phyloP scores from a whole-genome alignment of 257 asterid species.

The Ophiorrhiza pumila region DNA sequence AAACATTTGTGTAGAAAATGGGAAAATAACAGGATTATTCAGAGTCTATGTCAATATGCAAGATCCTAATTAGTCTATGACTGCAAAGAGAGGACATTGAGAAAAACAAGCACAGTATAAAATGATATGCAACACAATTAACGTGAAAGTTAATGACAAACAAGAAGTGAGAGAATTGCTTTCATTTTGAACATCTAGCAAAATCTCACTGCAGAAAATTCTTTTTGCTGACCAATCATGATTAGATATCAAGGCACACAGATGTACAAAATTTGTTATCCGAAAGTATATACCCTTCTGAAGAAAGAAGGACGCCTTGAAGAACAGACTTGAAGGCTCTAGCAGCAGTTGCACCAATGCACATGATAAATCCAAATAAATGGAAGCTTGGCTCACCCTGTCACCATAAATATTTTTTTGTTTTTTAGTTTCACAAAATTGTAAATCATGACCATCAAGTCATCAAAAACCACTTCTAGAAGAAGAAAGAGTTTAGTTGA shows the following conservation, averaged over 20 bases:
- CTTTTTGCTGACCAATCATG: neutral
- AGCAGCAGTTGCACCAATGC: constrained; percentile 92
- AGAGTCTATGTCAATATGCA: neutral
- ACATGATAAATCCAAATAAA: constrained; percentile 85
- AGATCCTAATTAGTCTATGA: constrained; percentile 1
- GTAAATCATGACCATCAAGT: neutral
- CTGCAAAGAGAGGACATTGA: neutral
- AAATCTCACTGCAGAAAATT: neutral
- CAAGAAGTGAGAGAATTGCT: neutral
- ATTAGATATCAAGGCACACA: neutral
- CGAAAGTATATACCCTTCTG: constrained; percentile 60
- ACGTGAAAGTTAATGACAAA: neutral
- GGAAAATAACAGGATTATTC: neutral
- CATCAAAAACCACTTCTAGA: neutral
- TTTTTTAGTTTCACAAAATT: constrained; percentile 17
- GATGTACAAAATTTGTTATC: neutral
- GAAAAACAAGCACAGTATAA: neutral
- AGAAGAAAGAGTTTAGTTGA: neutral
- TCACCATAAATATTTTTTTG: constrained; percentile 23
- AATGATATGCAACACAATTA: neutral
- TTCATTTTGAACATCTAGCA: neutral
- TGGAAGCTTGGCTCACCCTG: constrained; percentile 97
- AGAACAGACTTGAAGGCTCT: constrained; percentile 98
- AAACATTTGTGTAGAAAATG: neutral
- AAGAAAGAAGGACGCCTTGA: constrained; percentile 89